A percentile compares a stretch with the other conserved stretches of the same genome.
Conservation (phyloP, 2,329 filamentous ascomycete genomes). For the Epichloe elymi region DNA sequence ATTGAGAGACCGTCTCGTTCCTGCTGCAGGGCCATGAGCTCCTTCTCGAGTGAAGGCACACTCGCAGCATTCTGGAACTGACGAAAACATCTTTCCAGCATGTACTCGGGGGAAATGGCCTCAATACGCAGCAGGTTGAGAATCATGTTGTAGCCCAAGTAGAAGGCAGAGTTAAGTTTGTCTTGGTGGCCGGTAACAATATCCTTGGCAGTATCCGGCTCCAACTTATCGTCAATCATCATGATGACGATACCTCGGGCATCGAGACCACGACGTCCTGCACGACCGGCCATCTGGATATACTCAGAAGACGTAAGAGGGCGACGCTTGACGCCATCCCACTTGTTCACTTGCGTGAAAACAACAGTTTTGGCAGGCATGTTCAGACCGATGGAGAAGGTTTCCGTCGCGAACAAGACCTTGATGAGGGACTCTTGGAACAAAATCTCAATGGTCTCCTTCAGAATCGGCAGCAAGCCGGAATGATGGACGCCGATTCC, state of each 20-base stretch:
- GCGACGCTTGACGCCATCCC: constrained; percentile 67
- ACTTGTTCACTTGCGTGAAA: constrained; percentile 95
- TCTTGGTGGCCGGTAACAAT: constrained; percentile 97
- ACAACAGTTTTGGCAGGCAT: constrained; percentile 99
- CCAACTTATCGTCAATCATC: constrained; percentile 97
- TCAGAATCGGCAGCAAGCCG: constrained; percentile 84
- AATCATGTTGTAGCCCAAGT: constrained; percentile 98
- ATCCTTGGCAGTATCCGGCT: constrained; percentile 82
- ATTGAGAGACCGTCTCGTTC: constrained; percentile 64
- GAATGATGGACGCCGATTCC: constrained; percentile 98
- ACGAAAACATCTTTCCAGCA: constrained; percentile 97
- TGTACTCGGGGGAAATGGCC: constrained; percentile 91
- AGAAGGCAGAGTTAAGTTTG: constrained; percentile 92
- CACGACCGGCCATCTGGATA: constrained; percentile 96
- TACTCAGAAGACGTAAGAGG: constrained; percentile 93
- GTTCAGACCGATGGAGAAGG: constrained; percentile 95
- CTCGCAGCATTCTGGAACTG: constrained; percentile 95
- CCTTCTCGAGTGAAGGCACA: constrained; percentile 71
- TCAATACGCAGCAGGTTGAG: constrained; percentile 94
- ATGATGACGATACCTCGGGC: constrained; percentile 98
- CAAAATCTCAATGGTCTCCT: constrained; percentile 96
- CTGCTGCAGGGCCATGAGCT: constrained; percentile 65
- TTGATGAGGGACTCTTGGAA: constrained; percentile 98
- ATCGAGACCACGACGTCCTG: constrained; percentile 91
- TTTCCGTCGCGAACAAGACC: constrained; percentile 94